Conservation (phyloP, 352 stramenopile genomes). For the Poterioochromonas sp. region DNA sequence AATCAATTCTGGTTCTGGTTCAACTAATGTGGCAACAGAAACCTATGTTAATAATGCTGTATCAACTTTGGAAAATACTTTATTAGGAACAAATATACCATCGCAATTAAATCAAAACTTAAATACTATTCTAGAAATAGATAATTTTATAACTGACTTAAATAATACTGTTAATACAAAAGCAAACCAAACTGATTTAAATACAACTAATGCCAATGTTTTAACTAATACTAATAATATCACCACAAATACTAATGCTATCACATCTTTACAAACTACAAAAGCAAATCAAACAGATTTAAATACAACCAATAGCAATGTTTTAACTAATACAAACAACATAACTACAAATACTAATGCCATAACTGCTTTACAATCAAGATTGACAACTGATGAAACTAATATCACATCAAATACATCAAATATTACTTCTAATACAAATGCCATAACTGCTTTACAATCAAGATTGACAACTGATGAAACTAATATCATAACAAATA, state of each 20-base stretch:
- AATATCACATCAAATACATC: too few relatives aligned
- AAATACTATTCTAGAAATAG: too few relatives aligned
- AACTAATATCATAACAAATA: not conserved
- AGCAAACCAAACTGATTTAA: not conserved
- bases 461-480: not conserved
- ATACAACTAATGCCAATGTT: not conserved
- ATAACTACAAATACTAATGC: not conserved
- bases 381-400: not conserved
- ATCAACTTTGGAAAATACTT: too few relatives aligned
- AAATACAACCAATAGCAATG: not conserved
- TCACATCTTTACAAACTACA: not conserved
- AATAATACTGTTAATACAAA: not conserved
- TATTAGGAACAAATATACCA: too few relatives aligned
- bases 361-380: not conserved
- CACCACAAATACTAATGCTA: not conserved
- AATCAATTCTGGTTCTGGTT: too few relatives aligned
- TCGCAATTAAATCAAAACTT: too few relatives aligned
- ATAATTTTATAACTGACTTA: not conserved
- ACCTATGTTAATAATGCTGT: too few relatives aligned
- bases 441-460: not conserved
- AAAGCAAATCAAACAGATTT: not conserved
- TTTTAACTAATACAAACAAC: not conserved
- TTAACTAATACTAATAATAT: slow-evolving; percentile 13
- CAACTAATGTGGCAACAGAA: too few relatives aligned
- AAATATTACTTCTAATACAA: not conserved